A percentile compares a stretch with the other conserved stretches of the same genome.
Conservation (phyloP, 306 rosid genomes). For the Begonia loranthoides region DNA sequence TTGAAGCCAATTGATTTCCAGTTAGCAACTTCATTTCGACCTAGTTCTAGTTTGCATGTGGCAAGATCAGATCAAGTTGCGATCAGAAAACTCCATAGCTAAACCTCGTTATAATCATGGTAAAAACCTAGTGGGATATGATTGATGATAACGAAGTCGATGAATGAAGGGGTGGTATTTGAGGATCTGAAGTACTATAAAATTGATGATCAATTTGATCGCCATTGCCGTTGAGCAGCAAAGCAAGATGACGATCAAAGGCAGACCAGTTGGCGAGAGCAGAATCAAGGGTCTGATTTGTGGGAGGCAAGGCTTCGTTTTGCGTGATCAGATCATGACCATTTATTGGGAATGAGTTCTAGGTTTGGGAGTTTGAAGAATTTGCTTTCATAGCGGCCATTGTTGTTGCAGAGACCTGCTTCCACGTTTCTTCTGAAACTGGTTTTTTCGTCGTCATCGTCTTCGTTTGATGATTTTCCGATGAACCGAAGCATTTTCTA, state of each 20-base stretch:
- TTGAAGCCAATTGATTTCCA: constrained; percentile 18
- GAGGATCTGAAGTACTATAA: constrained; percentile 22
- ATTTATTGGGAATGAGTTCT: constrained; percentile 19
- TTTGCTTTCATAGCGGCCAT: constrained; percentile 10
- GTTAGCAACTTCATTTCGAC: constrained; percentile 20
- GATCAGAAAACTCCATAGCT: constrained; percentile 41
- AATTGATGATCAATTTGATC: constrained; percentile 27
- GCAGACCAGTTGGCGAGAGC: constrained; percentile 37
- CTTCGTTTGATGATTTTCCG: no score
- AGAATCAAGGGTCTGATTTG: constrained; percentile 8
- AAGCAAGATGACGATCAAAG: constrained; percentile 37
- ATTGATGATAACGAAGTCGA: constrained; percentile 24
- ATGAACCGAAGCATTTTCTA: constrained; percentile 22
- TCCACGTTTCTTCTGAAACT: no score
- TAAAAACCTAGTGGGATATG: constrained; percentile 12
- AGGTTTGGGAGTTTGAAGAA: constrained; percentile 40
- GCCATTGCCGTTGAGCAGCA: constrained; percentile 28
- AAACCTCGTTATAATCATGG: constrained; percentile 26
- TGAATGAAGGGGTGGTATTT: constrained; percentile 21
- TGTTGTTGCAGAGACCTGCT: no score
- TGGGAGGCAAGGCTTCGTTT: no score
- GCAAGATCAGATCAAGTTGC: constrained; percentile 26
- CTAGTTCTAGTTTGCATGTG: constrained; percentile 15
- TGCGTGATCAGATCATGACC: constrained; percentile 12
- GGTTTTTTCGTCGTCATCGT: no score